Evolutionary conservation across 208 protist genomes (phyloP).

Genomic region (Porcisia hertigi): DNA sequence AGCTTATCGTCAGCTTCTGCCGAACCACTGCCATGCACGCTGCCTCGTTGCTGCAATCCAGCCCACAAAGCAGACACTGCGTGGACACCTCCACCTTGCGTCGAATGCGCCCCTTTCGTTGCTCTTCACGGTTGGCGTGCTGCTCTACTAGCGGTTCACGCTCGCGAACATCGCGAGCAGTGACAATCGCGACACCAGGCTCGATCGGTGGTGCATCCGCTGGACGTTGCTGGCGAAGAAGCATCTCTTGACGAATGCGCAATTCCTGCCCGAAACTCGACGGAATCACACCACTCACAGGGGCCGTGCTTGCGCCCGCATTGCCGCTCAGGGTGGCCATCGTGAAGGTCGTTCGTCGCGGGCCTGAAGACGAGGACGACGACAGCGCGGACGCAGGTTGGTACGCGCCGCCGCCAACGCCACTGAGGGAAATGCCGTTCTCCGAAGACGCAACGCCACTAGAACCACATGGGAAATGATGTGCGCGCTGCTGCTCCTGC

Average conservation of each 20-base stretch:
- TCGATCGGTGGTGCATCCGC: constrained; percentile 30
- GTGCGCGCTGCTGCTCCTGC: neutral
- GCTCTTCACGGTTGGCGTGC: constrained; percentile 56
- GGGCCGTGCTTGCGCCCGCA: constrained; percentile 20
- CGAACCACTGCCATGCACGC: constrained; percentile 49
- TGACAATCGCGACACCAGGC: constrained; percentile 41
- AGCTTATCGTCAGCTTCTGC: constrained; percentile 54
- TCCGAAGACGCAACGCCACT: constrained; percentile 17
- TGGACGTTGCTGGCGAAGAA: constrained; percentile 29
- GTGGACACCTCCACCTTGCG: constrained; percentile 53
- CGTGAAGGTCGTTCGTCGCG: constrained; percentile 59
- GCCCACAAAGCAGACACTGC: constrained; percentile 68
- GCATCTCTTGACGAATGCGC: constrained; percentile 40
- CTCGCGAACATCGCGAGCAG: constrained; percentile 49
- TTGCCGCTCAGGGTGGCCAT: constrained; percentile 35
- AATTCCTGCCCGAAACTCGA: constrained; percentile 42
- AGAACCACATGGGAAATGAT: neutral
- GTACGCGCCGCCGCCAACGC: constrained; percentile 13
- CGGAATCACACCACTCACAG: constrained; percentile 48
- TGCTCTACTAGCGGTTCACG: constrained; percentile 64
- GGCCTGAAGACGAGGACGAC: constrained; percentile 47
- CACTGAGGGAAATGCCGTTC: constrained; percentile 13
- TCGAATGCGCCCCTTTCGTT: constrained; percentile 73
- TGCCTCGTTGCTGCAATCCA: constrained; percentile 60
- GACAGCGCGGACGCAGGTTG: constrained; percentile 37